Conservation (phyloP, 2,329 filamentous ascomycete genomes). For the Penicillium sp. region DNA sequence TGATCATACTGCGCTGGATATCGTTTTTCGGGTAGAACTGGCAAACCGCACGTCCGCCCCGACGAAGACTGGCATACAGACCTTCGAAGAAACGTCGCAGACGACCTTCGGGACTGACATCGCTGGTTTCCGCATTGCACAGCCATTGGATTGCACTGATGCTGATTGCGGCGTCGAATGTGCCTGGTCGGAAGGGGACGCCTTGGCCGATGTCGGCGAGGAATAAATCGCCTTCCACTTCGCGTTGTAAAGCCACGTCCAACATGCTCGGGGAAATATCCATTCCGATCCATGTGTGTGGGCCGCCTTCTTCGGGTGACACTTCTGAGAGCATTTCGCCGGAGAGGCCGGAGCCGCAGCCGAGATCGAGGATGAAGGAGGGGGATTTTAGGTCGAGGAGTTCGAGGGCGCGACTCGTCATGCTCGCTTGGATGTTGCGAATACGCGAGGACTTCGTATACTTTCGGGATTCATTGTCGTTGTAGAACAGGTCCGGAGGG, state of each 20-base stretch:
- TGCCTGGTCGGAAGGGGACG: slow-evolving; percentile 85
- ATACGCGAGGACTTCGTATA: slow-evolving; percentile 97
- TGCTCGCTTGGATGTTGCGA: slow-evolving; percentile 88
- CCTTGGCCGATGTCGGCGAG: slow-evolving; percentile 95
- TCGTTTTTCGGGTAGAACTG: slow-evolving; percentile 99
- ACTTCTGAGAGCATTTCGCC: slow-evolving; percentile 87
- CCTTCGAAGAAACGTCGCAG: slow-evolving; percentile 88
- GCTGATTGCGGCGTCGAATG: slow-evolving; percentile 91
- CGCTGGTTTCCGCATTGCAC: slow-evolving; percentile 88
- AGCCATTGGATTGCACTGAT: slow-evolving; percentile 98
- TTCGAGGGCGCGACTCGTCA: slow-evolving; percentile 91
- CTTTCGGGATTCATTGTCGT: slow-evolving; percentile 92
- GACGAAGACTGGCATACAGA: slow-evolving; percentile 76
- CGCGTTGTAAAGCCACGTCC: slow-evolving; percentile 86
- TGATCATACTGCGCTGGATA: slow-evolving; percentile 87
- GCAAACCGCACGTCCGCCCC: slow-evolving; percentile 87
- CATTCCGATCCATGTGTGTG: slow-evolving; percentile 96
- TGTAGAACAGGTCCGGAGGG: slow-evolving; percentile 95
- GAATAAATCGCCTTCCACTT: slow-evolving; percentile 90
- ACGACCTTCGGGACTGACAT: slow-evolving; percentile 75
- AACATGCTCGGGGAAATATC: slow-evolving; percentile 95
- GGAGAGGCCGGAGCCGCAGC: slow-evolving; percentile 90
- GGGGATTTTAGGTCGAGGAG: slow-evolving; percentile 78
- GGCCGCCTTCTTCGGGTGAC: slow-evolving; percentile 69
- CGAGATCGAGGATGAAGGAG: slow-evolving; percentile 91